phyloP scores from a whole-genome alignment of 1,284 basidiomycete genomes.

The Rhodotorula glutinis region DNA sequence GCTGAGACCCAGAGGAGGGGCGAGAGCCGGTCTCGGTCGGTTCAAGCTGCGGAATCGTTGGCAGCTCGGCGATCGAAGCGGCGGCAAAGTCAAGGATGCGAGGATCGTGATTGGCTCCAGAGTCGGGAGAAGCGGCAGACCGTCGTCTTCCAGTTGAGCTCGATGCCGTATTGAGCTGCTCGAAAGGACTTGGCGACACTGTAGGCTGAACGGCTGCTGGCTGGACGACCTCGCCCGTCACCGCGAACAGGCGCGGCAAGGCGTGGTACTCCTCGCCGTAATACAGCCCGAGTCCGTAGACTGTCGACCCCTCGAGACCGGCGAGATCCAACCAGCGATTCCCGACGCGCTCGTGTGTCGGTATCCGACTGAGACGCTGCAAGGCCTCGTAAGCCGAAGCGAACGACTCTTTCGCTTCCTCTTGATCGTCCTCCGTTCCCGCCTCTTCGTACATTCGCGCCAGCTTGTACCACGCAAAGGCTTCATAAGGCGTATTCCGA shows the following conservation, averaged over 20 bases:
- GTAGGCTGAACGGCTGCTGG: not conserved
- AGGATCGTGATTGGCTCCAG: too few species aligned
- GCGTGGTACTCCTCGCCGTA: too few species aligned
- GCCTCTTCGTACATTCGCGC: not conserved
- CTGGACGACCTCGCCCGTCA: too few species aligned
- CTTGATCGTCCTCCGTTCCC: not conserved
- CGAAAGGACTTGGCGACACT: too few species aligned
- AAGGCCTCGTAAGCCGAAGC: not conserved
- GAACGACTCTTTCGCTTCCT: not conserved
- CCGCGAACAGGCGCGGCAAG: not conserved
- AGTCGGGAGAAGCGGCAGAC: too few species aligned
- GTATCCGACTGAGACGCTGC: not conserved
- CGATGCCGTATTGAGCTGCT: too few species aligned
- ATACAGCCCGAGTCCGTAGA: not conserved
- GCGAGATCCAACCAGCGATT: slow-evolving; percentile 7
- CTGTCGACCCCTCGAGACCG: not conserved
- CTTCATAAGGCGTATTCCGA: slow-evolving; percentile 4
- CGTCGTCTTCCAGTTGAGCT: too few species aligned
- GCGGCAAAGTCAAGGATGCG: too few species aligned
- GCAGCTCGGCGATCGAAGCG: too few species aligned
- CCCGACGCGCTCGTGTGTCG: not conserved
- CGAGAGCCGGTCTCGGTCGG: too few species aligned
- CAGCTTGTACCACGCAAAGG: slow-evolving; percentile 8
- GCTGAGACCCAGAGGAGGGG: too few species aligned
- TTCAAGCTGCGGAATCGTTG: too few species aligned